Base-by-base conservation (phyloP, 192 early-diverging fungal species). In the Backusella macrospora region DNA sequence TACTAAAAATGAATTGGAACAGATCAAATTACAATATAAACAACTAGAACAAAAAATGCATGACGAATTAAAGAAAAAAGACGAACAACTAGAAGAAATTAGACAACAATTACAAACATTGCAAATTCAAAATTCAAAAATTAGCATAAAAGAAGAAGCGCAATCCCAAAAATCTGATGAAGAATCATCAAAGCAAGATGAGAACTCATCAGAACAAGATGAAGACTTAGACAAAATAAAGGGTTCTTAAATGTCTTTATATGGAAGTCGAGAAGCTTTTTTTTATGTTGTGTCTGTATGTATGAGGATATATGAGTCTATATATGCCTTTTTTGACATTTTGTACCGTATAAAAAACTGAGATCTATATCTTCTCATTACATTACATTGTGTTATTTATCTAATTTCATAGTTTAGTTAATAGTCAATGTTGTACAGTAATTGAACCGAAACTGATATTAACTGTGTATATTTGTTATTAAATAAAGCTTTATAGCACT, bases 91-190 rank as follows among this genome's bases (percentile, higher is more conserved):
- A 23, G 52, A 59, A 59, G 52, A 59, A 59, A 59, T 59, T 59
- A 59, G 52, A 59, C 52, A 59, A 26, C 52, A 59, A 59, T 59
- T 59, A 59, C 52, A 59, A 59, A 59, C 18, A 26, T 26, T 59
- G 23, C 52, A 59, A 59, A 26, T 59, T 59, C 52, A 59, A 59
- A 59, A 59, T 59, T 59, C 52, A 59, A 59, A 59, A 59, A 59
- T 59, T 18, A 59, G 26, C 52, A 26, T 23, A 59, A 4, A 3
- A 26, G 52, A 26, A 59, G 26, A 59, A 59, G 52, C 23, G 5
- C 52, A 59, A 59, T 59, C 23, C 26, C 52, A 59, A 59, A 3
- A 59, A 23, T 59, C 21, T 59, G 21, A 59, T 59, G 21, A 26
- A 13, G 52, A 26, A 59, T 59, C 21, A 59, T 23, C 52, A 12